A percentile compares a stretch with the other conserved stretches of the same genome.
These are phyloP conservation scores for Fusarium clavum DNA, from an alignment of 2,329 filamentous ascomycete species.

Conservation along the genomic window DNA sequence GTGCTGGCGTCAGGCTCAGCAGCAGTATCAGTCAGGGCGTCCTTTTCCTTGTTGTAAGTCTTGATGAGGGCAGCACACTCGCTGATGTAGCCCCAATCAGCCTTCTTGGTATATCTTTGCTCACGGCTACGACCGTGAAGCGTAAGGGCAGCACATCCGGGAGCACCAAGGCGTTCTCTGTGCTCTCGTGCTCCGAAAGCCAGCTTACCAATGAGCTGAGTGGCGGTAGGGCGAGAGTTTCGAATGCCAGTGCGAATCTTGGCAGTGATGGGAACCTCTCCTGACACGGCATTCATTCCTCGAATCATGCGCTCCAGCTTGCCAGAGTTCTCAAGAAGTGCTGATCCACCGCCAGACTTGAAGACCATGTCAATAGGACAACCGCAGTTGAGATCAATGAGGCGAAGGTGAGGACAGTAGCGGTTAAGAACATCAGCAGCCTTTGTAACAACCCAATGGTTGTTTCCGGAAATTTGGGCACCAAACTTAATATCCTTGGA, in stretches of 20 bases:
- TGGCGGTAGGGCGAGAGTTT: slow-evolving; percentile 81
- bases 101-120: slow-evolving; percentile 89
- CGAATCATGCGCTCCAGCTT: slow-evolving; percentile 95
- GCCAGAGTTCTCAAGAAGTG: slow-evolving; percentile 85
- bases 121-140: slow-evolving; percentile 93
- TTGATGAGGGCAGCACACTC: slow-evolving; percentile 89
- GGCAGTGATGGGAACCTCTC: slow-evolving; percentile 89
- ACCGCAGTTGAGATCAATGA: slow-evolving; percentile 96
- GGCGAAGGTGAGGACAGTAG: slow-evolving; percentile 83
- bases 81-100: slow-evolving; percentile 96
- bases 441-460: slow-evolving; percentile 91
- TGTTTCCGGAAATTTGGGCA: slow-evolving; percentile 91
- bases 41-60: slow-evolving; percentile 77
- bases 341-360: slow-evolving; percentile 88
- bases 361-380: slow-evolving; percentile 97
- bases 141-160: slow-evolving; percentile 93
- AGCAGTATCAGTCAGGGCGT: slow-evolving; percentile 77
- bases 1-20: slow-evolving; percentile 81
- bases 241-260: slow-evolving; percentile 95
- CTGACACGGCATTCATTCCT: slow-evolving; percentile 94
- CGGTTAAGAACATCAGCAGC: slow-evolving; percentile 83
- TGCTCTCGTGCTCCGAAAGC: slow-evolving; percentile 82
- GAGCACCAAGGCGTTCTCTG: slow-evolving; percentile 75
- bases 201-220: slow-evolving; percentile 84
- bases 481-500: slow-evolving; percentile 87